Base-by-base conservation (phyloP, 805 yeast genomes). In the Saccharomycopsis sp. region DNA sequence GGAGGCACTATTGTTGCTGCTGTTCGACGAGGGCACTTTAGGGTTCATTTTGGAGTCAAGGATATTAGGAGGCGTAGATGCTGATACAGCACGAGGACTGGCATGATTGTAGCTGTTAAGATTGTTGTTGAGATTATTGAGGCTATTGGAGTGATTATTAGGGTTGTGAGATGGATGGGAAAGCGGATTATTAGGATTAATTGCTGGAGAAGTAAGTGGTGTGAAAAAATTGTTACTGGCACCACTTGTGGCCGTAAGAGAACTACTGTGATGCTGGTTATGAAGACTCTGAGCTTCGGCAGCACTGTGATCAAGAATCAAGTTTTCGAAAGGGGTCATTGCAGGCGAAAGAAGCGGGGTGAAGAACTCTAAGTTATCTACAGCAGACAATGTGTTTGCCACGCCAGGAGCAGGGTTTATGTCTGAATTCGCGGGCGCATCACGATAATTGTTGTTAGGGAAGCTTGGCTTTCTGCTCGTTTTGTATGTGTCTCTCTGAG, bases 271-370 rank as follows among this genome's bases (percentile, higher is more conserved):
- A 20, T 54, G 59, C 35, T 47, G 52, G 42, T 55, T 56, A 47
- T 53, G 53, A 44, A 17, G 19, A 17, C 49, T 44, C 12, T 49
- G 50, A 22, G 17, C 19, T 15, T 29, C 29, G n/a, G 19, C 47
- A 17, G 55, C 41, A 29, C 12, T 50, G 17, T 59, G 57, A 19
- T n/a, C 20, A 14, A 54, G 25, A 2, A 59, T 34, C 60, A 59
- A 55, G 7, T 67, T 59, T 34, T 73, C 89, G 65, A 78, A 65
- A 0, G 90, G 90, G 2, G 90, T 82, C 15, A 83, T 86, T 8
- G 87, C 85, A 0, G 96, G 96, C 1, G 92, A 85, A 1, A 85
- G 81, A 61, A 87, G 74, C 0, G 96, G 94, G 1, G 94, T 87
- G 70, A 85, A 87, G 3, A 81, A 81, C 54, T 81, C 81, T 12